Base-by-base conservation (phyloP, 345 rosid genomes). In the Gossypium anomalum region DNA sequence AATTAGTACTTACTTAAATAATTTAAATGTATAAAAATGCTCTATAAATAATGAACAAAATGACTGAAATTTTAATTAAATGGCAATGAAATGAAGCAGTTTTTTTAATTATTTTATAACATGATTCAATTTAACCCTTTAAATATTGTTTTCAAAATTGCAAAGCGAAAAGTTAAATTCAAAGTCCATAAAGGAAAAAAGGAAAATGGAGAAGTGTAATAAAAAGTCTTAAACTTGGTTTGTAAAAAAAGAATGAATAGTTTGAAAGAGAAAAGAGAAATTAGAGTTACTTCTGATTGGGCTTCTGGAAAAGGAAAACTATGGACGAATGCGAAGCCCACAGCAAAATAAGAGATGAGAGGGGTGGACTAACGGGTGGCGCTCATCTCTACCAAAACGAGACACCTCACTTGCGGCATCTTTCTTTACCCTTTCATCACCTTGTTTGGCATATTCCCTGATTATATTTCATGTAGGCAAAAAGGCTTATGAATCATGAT, bases 371-470 rank as follows among this genome's bases (percentile, higher is more conserved):
- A 59, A 25, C 41, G 49, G 23, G 55, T 68, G 9, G 67, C 25
- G 82, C 56, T 48, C 52, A 45, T 72, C 51, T 76, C 77, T 70
- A 71, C 9, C 23, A 34, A 3, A 23, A 3, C 38, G 27, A n/a
- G 80, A 15, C 70, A 53, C 17, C 17, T 60, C 43, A 25, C 43
- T 2, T 43, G 65, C 38, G 2, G 65, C 41, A 60, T 60, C 41
- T 14, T 59, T 17, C 41, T 27, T 60, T 25, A 7, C 43, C 60
- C 15, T 27, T 25, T 27, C 2, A 29, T 7, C 43, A 5, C n/a
- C 4, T 13, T 1, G 2, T 13, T 6, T 27, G 13, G 43, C 20
- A 56, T 56, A 56, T 56, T 56, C 13, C 27, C 49, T 9, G 13
- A 8, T 1, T 45, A 11, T 45, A 56, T 20, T 56, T n/a, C 60